Base-by-base conservation (phyloP, 345 rosid genomes). In the Moricandia moricandioides region DNA sequence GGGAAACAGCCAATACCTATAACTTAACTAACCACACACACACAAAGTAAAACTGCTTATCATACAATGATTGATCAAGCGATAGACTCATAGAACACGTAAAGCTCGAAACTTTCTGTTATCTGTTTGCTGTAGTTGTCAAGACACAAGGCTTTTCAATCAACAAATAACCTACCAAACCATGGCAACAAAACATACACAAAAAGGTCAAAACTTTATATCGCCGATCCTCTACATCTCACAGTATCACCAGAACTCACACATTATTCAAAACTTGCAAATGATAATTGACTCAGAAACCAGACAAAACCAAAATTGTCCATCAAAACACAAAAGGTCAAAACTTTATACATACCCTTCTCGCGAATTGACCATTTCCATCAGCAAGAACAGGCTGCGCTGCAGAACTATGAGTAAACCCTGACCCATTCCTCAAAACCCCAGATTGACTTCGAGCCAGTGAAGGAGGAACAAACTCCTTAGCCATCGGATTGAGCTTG, bases 401-500 rank as follows among this genome's bases (percentile, higher is more conserved):
- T 45, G 52, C 82, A 79, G 82, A 88, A 82, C 81, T 85, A 82
- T 84, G 79, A 74, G 85, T 77, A 70, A 80, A 85, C 60, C 88
- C 91, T 86, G 86, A 83, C 65, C 88, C 91, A 78, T 82, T 87
- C n/a, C 71, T 79, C 81, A 65, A 81, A 75, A 72, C 83, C 67
- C 79, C 85, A 70, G 56, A 80, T 67, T 78, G 74, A 68, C 72
- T 54, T 64, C 67, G 68, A 59, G 82, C 83, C 30, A 90, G 80
- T 0, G 97, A 95, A 34, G 90, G 88, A 62, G 98, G 98, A 71
- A 96, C 97, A 81, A 89, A 96, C 61, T 89, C 99, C 80, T 88
- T 84, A 52, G 98, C 99, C 97, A 89, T 83, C n/a, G 99, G 99
- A 79, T 96, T 96, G 78, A 96, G 82, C 85, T 88, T 96, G 3